Percentiles rank a stretch among this genome's conserved stretches.
Conservation (phyloP, 495 filamentous ascomycete species). For the Penicillium malachiteum region DNA sequence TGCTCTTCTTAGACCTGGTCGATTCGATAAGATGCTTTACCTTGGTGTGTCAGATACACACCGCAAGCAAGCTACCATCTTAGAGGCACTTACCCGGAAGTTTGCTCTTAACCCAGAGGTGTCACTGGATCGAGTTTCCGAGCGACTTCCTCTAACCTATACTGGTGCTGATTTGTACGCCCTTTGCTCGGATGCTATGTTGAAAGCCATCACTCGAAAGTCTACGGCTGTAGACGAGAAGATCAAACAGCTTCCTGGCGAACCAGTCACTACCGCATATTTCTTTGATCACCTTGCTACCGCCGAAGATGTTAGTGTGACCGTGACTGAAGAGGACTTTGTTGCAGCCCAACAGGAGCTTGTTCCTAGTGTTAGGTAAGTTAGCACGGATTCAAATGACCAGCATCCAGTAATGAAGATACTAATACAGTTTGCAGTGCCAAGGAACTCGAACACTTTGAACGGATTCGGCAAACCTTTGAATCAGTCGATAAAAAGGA, state of each 20-base stretch:
- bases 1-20: conserved; percentile 83
- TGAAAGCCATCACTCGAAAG: conserved; percentile 94
- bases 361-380: conserved; percentile 80
- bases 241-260: conserved; percentile 57
- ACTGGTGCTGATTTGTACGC: conserved; percentile 97
- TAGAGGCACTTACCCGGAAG: conserved; percentile 92
- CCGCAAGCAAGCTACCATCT: conserved; percentile 89
- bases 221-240: conserved; percentile 82
- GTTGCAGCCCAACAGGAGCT: conserved; percentile 74
- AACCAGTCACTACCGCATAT: conserved; percentile 76
- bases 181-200: conserved; percentile 95
- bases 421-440: conserved; percentile 53
- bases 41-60: conserved; percentile 95
- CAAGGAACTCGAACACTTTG: conserved; percentile 90
- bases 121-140: conserved; percentile 71
- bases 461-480: conserved; percentile 76
- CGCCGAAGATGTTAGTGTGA: conserved; percentile 76
- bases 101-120: conserved; percentile 78
- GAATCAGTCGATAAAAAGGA: conserved; percentile 56
- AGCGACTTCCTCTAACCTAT: conserved; percentile 87
- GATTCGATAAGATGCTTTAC: conserved; percentile 99
- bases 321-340: conserved; percentile 88
- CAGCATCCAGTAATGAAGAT: neutral
- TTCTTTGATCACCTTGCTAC: conserved; percentile 93
- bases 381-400: neutral